Conservation (phyloP, 1,139 yeast species). For the Pichia cactophila region DNA sequence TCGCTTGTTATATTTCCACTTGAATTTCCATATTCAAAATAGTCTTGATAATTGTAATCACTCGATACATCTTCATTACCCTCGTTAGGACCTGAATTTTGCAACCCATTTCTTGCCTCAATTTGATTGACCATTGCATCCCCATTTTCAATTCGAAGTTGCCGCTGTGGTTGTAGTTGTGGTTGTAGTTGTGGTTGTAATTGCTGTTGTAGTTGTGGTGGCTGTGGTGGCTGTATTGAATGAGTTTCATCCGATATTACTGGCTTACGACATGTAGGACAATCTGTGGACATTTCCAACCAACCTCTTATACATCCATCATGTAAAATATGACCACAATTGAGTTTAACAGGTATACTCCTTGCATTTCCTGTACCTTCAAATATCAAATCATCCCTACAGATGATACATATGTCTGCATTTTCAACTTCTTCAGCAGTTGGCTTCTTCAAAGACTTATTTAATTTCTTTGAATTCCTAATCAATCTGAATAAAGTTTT, state of each 20-base stretch:
- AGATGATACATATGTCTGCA: conserved; percentile 67
- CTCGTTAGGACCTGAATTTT: background rate
- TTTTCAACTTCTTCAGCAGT: conserved; percentile 52
- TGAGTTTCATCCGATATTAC: conserved; percentile 33
- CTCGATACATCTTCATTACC: background rate
- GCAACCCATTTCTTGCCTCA: background rate
- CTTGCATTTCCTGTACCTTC: conserved; percentile 34
- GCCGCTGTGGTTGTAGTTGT: background rate
- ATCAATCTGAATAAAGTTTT: conserved; percentile 48
- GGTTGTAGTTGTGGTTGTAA: background rate
- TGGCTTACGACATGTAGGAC: conserved; percentile 86
- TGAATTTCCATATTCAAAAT: background rate
- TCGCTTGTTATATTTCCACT: background rate
- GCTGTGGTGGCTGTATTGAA: background rate
- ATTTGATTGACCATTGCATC: too few species aligned
- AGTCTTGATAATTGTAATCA: background rate
- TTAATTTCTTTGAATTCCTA: conserved; percentile 59
- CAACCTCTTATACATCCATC: conserved; percentile 87
- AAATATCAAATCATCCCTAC: conserved; percentile 72
- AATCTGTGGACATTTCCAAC: conserved; percentile 84
- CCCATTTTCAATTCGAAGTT: background rate
- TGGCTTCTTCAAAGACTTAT: conserved; percentile 54
- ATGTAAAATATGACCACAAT: conserved; percentile 85
- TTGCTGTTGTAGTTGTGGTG: background rate
- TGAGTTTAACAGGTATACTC: conserved; percentile 62